phyloP scores from a whole-genome alignment of 1,139 yeast species.

The Meyerozyma athensensis region DNA sequence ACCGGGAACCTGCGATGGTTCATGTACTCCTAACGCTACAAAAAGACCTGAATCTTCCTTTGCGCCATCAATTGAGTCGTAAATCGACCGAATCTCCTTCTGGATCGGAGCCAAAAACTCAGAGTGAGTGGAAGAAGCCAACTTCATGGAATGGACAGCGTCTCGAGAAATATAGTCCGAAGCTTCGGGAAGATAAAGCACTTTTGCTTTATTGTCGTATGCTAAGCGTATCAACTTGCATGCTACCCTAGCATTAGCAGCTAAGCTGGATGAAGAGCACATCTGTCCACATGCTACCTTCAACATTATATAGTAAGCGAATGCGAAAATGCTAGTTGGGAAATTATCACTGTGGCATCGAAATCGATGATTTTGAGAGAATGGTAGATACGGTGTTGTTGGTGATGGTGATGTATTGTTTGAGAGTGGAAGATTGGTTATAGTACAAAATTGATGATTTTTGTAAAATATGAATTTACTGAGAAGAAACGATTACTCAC shows the following conservation, averaged over 20 bases:
- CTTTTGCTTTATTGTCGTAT: conserved; percentile 49
- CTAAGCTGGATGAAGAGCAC: conserved; percentile 64
- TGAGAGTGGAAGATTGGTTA: too few relatives aligned
- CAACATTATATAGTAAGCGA: neutral
- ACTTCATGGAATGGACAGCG: conserved; percentile 56
- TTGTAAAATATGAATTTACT: too few relatives aligned
- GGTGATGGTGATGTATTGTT: too few relatives aligned
- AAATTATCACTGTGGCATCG: too few relatives aligned
- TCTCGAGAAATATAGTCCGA: conserved; percentile 77
- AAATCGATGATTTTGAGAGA: too few relatives aligned
- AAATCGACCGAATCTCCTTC: conserved; percentile 27
- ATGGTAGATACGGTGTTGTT: too few relatives aligned
- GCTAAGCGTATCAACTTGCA: conserved; percentile 60
- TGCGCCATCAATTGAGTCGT: conserved; percentile 8
- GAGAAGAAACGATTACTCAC: too few relatives aligned
- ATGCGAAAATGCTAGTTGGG: too few relatives aligned
- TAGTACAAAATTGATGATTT: too few relatives aligned
- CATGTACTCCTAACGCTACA: conserved; percentile 72
- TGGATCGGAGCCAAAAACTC: conserved; percentile 51
- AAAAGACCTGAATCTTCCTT: conserved; percentile 31
- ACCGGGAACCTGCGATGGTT: conserved; percentile 42
- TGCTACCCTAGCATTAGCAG: conserved; percentile 56
- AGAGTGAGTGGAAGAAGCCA: conserved; percentile 51
- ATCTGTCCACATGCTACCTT: conserved; percentile 81
- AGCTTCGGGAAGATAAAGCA: conserved; percentile 89